Evolutionary conservation across 2,329 filamentous ascomycete species (phyloP).

Genomic region (Grosmannia serpens): DNA sequence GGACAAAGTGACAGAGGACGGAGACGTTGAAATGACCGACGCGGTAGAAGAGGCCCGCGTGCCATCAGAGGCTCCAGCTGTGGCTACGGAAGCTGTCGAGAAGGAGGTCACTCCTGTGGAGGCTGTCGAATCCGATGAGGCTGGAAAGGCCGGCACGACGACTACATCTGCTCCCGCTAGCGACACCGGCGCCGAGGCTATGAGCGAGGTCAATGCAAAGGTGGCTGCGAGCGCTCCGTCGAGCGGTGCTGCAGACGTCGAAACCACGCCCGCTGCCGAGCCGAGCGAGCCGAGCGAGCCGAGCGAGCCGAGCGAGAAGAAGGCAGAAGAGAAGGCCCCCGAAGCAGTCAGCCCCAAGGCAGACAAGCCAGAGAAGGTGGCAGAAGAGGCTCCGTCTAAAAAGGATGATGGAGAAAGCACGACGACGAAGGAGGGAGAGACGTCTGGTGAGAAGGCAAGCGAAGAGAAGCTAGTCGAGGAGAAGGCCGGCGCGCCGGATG

Average conservation of each 20-base stretch:
- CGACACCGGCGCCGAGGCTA: not conserved
- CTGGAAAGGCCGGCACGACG: not conserved
- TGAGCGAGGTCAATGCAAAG: not conserved
- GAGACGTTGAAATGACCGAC: slow-evolving; percentile 36
- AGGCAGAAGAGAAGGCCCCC: not conserved
- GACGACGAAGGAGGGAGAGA: not conserved
- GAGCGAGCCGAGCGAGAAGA: not conserved
- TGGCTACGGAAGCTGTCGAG: slow-evolving; percentile 9
- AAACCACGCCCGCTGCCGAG: not conserved
- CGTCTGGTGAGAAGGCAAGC: slow-evolving; percentile 17
- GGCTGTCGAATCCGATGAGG: slow-evolving; percentile 3
- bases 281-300: not conserved
- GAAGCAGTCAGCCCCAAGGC: slow-evolving; percentile 10
- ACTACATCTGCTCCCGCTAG: not conserved
- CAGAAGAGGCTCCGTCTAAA: not conserved
- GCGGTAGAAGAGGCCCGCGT: slow-evolving; percentile 2
- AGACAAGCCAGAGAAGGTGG: slow-evolving; percentile 23
- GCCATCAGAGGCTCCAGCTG: slow-evolving; percentile 11
- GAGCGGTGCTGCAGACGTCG: not conserved
- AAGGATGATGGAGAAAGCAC: not conserved
- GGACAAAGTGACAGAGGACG: slow-evolving; percentile 21
- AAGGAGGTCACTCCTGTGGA: not conserved
- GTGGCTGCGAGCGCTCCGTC: not conserved
- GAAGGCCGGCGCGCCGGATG: not conserved
- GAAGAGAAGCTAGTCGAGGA: slow-evolving; percentile 5